Percentiles rank a stretch among this genome's conserved stretches.
phyloP scores from a whole-genome alignment of 2,329 filamentous ascomycete species.

The Myriosclerotinia curreyana region DNA sequence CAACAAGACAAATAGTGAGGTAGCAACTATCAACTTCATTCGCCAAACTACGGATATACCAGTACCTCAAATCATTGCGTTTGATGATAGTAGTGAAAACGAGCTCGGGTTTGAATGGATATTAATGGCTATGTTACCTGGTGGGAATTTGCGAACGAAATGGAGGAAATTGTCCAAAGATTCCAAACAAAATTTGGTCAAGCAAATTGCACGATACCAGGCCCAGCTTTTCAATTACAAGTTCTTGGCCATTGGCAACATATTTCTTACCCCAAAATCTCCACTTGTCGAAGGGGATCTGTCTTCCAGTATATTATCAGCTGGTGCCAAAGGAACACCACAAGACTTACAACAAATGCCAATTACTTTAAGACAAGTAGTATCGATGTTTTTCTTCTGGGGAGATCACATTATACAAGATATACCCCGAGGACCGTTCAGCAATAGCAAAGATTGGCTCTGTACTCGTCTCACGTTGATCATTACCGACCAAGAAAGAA shows the following conservation, averaged over 20 bases:
- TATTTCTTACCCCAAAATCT: neutral
- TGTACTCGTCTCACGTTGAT: constrained; percentile 2
- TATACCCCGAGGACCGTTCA: constrained; percentile 17
- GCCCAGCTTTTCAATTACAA: constrained; percentile 33
- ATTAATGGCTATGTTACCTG: constrained; percentile 39
- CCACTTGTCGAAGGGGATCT: neutral
- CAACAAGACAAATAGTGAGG: constrained; percentile 44
- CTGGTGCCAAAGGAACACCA: neutral
- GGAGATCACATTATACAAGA: constrained; percentile 15
- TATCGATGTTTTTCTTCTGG: constrained; percentile 3
- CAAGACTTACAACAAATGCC: neutral
- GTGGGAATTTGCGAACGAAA: constrained; percentile 28
- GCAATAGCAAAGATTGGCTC: constrained; percentile 19
- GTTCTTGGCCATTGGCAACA: constrained; percentile 1
- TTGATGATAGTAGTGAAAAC: constrained; percentile 39
- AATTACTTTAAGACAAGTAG: neutral
- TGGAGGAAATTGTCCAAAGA: constrained; percentile 40
- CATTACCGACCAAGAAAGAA: constrained; percentile 10
- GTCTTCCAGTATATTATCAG: neutral
- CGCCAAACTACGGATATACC: constrained; percentile 38
- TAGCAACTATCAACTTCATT: constrained; percentile 42
- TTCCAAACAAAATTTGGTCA: constrained; percentile 39
- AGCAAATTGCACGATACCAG: constrained; percentile 38
- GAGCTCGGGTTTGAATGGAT: constrained; percentile 45
- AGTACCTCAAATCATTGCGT: constrained; percentile 40